Conservation (phyloP, 768 basidiomycete genomes). For the Russula sp. region DNA sequence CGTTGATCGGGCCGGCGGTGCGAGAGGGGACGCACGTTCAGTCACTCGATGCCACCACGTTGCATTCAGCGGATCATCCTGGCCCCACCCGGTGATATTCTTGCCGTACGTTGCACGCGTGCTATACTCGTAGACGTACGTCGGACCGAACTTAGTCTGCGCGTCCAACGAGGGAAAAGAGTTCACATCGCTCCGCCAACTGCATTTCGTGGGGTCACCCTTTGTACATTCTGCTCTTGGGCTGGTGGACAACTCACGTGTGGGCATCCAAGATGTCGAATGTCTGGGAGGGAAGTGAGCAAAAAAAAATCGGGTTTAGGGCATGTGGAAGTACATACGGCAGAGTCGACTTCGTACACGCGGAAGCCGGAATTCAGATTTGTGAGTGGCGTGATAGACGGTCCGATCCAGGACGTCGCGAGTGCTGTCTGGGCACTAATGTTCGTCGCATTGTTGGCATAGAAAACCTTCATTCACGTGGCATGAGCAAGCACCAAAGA, state of each 20-base stretch:
- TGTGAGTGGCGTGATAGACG: conserved; percentile 62
- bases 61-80: conserved; percentile 64
- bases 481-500: not conserved
- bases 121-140: conserved; percentile 58
- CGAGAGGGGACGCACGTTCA: conserved; percentile 43
- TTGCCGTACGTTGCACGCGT: conserved; percentile 62
- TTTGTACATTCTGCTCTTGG: not conserved
- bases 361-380: conserved; percentile 75
- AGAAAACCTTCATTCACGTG: conserved; percentile 48
- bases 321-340: conserved; percentile 37
- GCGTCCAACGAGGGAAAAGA: conserved; percentile 52
- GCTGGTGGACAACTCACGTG: conserved; percentile 44
- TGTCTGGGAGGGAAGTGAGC: conserved; percentile 39
- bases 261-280: conserved; percentile 75
- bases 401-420: conserved; percentile 54
- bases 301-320: not conserved
- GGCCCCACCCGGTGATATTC: conserved; percentile 51
- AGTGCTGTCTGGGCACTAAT: conserved; percentile 52
- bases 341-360: conserved; percentile 65
- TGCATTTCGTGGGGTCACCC: conserved; percentile 26
- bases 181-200: conserved; percentile 61
- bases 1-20: not conserved
- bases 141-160: conserved; percentile 53
- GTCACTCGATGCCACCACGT: conserved; percentile 83
- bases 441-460: conserved; percentile 61